phyloP scores from a whole-genome alignment of 306 rosid species.

The Echinosophora koreensis region DNA sequence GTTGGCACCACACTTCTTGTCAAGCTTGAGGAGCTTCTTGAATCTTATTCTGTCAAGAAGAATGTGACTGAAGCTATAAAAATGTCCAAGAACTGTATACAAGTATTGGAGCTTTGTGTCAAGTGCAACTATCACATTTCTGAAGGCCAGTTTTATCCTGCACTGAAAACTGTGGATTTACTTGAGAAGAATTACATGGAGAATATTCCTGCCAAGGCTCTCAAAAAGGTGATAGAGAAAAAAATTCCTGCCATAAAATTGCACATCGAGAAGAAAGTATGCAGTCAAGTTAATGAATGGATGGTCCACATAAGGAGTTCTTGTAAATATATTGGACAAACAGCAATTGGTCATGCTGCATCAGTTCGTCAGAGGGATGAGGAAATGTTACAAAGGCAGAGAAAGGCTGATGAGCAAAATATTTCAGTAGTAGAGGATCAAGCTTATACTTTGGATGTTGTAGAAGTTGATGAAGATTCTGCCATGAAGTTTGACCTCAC shows the following conservation, averaged over 20 bases:
- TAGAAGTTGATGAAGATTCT: conserved; percentile 76
- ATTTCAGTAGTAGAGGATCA: conserved; percentile 59
- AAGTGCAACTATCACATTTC: conserved; percentile 84
- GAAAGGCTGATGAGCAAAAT: conserved; percentile 71
- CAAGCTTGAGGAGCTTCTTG: conserved; percentile 92
- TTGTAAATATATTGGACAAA: conserved; percentile 81
- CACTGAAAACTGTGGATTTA: conserved; percentile 79
- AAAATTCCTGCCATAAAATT: conserved; percentile 78
- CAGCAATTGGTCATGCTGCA: conserved; percentile 76
- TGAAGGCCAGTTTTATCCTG: conserved; percentile 76
- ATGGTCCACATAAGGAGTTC: conserved; percentile 85
- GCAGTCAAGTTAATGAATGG: conserved; percentile 91
- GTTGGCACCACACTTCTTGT: conserved; percentile 80
- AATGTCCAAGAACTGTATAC: conserved; percentile 75
- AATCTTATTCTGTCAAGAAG: conserved; percentile 79
- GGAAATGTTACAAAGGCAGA: conserved; percentile 75
- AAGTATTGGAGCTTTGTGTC: conserved; percentile 88
- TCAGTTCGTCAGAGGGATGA: conserved; percentile 80
- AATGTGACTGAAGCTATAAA: conserved; percentile 86
- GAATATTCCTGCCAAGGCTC: conserved; percentile 72
- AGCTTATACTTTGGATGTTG: conserved; percentile 70
- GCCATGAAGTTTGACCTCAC: conserved; percentile 78
- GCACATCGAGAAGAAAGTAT: conserved; percentile 83
- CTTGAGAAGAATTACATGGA: conserved; percentile 74
- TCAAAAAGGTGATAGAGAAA: conserved; percentile 69